Base-by-base conservation (phyloP, 371 early-diverging fungal genomes). In the Lichtheimia corymbifera region DNA sequence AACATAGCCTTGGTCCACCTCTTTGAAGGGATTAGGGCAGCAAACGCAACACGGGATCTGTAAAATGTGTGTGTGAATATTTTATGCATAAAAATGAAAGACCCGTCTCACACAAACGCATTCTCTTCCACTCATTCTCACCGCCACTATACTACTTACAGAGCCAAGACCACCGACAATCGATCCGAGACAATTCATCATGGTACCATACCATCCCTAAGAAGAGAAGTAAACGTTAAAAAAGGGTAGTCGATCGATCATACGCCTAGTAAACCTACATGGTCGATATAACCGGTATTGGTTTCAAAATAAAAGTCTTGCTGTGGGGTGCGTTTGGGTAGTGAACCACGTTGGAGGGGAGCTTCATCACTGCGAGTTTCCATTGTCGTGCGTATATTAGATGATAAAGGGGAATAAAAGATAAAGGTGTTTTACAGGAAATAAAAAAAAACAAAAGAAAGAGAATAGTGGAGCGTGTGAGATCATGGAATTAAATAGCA, bases 11-110 rank as follows among this genome's bases (percentile, higher is more conserved):
- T 90, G 90, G 4, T 75, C 68, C 9, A 94, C 79, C 14, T 76
- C 65, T 57, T 86, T 87, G 73, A 80, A 94, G 9, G 95, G 95
- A 57, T 91, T 92, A 2, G 91, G 88, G 60, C 79, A 94, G 67
- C 87, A 90, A 59, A 81, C 17, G 35, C 64, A 68, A 27, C 71
- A 66, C 22, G 76, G 70, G 40, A 76, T 64, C 72, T 71, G 56
- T 25, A 44, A 57, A 57, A 4, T 17, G 47, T 47, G 11, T 47
- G 22, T n/a, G 22, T 18, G 47, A n/a, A 47, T 47, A 22, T 47
- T 47, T 47, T 9, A 35, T 35, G 35, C 35, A 35, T 35, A 35
- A 35, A 35, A 11, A 35, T 35, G 35, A 11, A 11, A 5, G 28
- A 28, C 28, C 28, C 28, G 5, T 35, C 35, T 35, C 35, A 35